phyloP scores from a whole-genome alignment of 2,329 filamentous ascomycete genomes.

The Colletotrichum lupini region DNA sequence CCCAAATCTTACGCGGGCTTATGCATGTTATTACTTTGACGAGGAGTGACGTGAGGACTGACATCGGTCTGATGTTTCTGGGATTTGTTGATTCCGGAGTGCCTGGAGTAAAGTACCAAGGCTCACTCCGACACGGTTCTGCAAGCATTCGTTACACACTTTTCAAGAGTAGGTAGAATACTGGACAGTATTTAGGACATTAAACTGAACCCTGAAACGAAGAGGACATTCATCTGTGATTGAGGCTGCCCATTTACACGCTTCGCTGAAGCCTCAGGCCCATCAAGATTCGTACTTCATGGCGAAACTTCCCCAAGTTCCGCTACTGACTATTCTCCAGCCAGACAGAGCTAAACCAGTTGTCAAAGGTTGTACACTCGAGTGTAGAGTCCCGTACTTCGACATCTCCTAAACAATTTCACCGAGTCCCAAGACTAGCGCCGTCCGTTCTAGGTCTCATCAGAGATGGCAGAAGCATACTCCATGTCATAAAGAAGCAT shows the following conservation, averaged over 20 bases:
- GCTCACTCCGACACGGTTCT: neutral
- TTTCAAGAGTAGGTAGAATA: no score
- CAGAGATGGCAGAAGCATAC: no score
- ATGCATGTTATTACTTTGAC: neutral
- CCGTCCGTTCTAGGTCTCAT: neutral
- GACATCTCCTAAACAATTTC: neutral
- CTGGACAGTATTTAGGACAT: no score
- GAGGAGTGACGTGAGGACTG: slow-evolving; percentile 7
- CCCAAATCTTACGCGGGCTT: neutral
- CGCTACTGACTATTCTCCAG: neutral
- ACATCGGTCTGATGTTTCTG: neutral
- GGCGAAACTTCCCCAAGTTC: no score
- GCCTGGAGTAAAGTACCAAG: neutral
- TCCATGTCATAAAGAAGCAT: neutral
- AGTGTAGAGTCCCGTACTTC: neutral
- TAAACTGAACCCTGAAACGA: no score
- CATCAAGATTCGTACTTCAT: neutral
- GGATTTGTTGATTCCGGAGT: neutral
- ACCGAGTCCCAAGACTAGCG: neutral
- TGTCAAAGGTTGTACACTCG: neutral
- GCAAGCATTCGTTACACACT: neutral
- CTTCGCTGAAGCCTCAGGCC: neutral
- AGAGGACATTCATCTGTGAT: no score
- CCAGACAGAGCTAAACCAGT: neutral
- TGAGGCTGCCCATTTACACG: neutral